Conservation (phyloP, 345 rosid species). For the Physaria fendleri region DNA sequence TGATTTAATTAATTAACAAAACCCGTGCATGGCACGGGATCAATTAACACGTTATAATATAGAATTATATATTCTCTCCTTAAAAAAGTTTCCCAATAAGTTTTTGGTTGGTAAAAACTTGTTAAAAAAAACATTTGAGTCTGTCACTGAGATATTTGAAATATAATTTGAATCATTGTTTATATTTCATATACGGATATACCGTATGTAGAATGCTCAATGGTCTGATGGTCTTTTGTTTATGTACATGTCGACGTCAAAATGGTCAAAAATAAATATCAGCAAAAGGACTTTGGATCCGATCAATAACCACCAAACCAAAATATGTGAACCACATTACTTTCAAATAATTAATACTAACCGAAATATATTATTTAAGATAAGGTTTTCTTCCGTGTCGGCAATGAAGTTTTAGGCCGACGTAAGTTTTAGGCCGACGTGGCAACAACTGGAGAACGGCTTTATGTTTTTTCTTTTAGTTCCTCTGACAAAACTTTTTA, state of each 20-base stretch:
- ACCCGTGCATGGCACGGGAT: too few relatives aligned
- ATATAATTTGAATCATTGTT: neutral
- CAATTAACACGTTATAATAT: too few relatives aligned
- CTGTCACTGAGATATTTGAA: neutral
- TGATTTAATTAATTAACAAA: too few relatives aligned
- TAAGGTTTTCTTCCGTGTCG: conserved; percentile 2
- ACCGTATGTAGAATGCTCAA: neutral
- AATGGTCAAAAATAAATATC: neutral
- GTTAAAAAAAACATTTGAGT: neutral
- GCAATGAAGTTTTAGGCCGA: neutral
- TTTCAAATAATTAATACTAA: neutral
- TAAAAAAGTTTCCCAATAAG: too few relatives aligned
- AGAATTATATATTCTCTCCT: too few relatives aligned
- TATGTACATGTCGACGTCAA: conserved; percentile 6
- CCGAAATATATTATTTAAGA: neutral
- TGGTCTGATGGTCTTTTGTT: neutral
- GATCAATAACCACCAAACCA: neutral
- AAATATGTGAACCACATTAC: neutral
- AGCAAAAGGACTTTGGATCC: neutral
- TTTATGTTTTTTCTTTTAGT: neutral
- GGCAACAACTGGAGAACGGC: neutral
- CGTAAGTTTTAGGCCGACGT: neutral
- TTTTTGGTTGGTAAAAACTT: too few relatives aligned
- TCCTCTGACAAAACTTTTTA: neutral
- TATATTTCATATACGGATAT: too few relatives aligned